Evolutionary conservation across 768 basidiomycete species (phyloP).

Genomic region (Phallus indusiatus): DNA sequence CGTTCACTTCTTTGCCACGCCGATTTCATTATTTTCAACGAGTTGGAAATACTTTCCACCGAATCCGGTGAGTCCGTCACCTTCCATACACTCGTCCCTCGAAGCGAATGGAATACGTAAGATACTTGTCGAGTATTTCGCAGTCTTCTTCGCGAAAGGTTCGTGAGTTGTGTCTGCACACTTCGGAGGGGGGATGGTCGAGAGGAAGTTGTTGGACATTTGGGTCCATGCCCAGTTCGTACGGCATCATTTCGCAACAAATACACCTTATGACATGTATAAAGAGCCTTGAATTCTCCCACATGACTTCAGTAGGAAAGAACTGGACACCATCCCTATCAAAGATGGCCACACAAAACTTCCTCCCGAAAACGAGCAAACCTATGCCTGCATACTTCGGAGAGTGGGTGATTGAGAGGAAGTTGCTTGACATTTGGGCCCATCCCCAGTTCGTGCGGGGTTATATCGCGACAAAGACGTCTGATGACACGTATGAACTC

Average conservation of each 20-base stretch:
- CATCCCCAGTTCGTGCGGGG: slow-evolving; percentile 2
- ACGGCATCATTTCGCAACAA: slow-evolving; percentile 2
- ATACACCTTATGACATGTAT: slow-evolving; percentile 18
- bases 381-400: neutral
- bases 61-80: neutral
- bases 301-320: slow-evolving; percentile 20
- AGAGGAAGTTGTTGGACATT: neutral
- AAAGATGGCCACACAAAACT: slow-evolving; percentile 24
- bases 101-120: neutral
- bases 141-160: neutral
- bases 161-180: neutral
- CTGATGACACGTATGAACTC: slow-evolving; percentile 19
- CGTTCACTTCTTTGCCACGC: slow-evolving; percentile 3
- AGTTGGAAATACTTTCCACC: neutral
- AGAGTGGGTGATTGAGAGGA: neutral
- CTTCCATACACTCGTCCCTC: slow-evolving; percentile 12
- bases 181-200: neutral
- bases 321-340: slow-evolving; percentile 22
- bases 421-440: slow-evolving; percentile 6
- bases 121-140: neutral
- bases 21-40: slow-evolving; percentile 1
- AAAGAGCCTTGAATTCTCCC: slow-evolving; percentile 15
- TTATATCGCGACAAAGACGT: slow-evolving; percentile 5
- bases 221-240: slow-evolving; percentile 8
- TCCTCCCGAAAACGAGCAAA: slow-evolving; percentile 21